These are phyloP conservation scores for Neofusicoccum ribis DNA, from an alignment of 2,329 filamentous ascomycete species.

Conservation along the genomic window DNA sequence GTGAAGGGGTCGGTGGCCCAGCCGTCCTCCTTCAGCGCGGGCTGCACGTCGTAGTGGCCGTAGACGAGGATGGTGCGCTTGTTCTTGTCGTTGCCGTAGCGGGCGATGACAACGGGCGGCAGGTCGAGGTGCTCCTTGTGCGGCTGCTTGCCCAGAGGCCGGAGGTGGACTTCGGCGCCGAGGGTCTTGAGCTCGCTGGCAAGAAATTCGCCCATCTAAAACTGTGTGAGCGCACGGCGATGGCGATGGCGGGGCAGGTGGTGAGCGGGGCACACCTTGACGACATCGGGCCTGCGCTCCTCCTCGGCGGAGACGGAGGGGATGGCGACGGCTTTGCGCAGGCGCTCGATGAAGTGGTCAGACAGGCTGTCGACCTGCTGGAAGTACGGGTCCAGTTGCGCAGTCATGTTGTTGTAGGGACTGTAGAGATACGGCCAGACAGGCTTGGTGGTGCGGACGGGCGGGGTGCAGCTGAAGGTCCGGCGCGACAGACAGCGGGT, in stretches of 20 bases:
- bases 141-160: slow-evolving; percentile 86
- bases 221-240: slow-evolving; percentile 15
- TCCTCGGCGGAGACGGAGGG: slow-evolving; percentile 94
- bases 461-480: slow-evolving; percentile 4
- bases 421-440: slow-evolving; percentile 51
- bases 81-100: slow-evolving; percentile 87
- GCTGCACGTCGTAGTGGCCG: slow-evolving; percentile 98
- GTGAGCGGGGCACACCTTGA: slow-evolving; percentile 59
- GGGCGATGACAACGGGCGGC: slow-evolving; percentile 86
- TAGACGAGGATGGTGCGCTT: slow-evolving; percentile 97
- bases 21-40: slow-evolving; percentile 86
- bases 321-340: slow-evolving; percentile 91
- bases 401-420: slow-evolving; percentile 74
- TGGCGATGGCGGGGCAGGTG: neutral
- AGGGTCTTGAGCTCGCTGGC: slow-evolving; percentile 78
- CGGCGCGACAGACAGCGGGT: neutral
- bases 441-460: slow-evolving; percentile 1
- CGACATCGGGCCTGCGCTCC: slow-evolving; percentile 83
- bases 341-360: slow-evolving; percentile 81
- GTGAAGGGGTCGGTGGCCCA: slow-evolving; percentile 96
- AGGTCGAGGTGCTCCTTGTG: slow-evolving; percentile 87
- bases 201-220: slow-evolving; percentile 86
- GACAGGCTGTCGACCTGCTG: slow-evolving; percentile 82
- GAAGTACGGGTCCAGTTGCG: slow-evolving; percentile 89
- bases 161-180: slow-evolving; percentile 83